Percentiles rank a stretch among this genome's conserved stretches.
phyloP scores from a whole-genome alignment of 345 rosid genomes.

The Eucalyptus dawsonii region DNA sequence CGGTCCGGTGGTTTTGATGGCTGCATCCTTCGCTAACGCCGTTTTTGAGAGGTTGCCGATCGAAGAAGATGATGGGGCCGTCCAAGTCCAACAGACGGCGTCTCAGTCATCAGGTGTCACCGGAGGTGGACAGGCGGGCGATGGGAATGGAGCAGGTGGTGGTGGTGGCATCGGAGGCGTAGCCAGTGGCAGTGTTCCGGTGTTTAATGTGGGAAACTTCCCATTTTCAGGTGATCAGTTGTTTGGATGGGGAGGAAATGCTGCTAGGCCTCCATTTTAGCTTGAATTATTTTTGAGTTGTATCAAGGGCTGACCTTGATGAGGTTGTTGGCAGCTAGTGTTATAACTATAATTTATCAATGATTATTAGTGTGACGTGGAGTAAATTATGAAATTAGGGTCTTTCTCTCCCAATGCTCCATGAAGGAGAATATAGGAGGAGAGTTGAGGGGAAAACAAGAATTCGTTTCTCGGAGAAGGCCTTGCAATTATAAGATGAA shows the following conservation, averaged over 20 bases:
- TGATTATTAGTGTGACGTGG: not conserved
- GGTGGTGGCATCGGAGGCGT: not conserved
- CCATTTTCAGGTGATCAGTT: conserved; percentile 42
- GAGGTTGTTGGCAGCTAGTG: not conserved
- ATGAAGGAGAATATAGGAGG: not conserved
- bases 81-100: conserved; percentile 37
- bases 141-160: conserved; percentile 9
- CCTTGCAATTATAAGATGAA: not conserved
- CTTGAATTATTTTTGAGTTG: not conserved
- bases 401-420: not conserved
- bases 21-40: conserved; percentile 70
- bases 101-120: conserved; percentile 62
- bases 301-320: not conserved
- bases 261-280: conserved; percentile 41
- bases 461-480: not conserved
- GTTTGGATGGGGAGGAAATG: conserved; percentile 52
- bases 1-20: conserved; percentile 60
- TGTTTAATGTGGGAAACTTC: conserved; percentile 25
- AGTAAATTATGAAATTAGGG: not conserved
- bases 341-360: not conserved
- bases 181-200: not conserved
- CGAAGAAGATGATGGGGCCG: conserved; percentile 34
- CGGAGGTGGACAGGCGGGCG: conserved; percentile 11
- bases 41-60: conserved; percentile 68
- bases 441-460: not conserved